Evolutionary conservation across 768 basidiomycete genomes (phyloP).

Genomic region (Crepidotus variabilis): DNA sequence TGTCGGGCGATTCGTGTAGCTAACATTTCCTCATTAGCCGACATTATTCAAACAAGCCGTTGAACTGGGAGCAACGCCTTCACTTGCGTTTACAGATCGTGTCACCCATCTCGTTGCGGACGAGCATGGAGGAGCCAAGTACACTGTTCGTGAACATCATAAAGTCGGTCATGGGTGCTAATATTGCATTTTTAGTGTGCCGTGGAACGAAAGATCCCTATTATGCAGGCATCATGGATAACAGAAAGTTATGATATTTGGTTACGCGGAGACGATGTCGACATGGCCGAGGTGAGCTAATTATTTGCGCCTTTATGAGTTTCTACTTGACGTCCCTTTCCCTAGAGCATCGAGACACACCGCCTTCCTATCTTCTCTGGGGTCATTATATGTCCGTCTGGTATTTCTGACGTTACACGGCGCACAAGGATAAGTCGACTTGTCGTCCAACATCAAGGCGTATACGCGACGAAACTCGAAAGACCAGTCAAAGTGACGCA

Average conservation of each 20-base stretch:
- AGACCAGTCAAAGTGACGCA: constrained; percentile 82
- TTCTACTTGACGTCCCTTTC: neutral
- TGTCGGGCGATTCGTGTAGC: neutral
- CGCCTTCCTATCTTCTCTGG: constrained; percentile 72
- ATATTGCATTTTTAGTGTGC: constrained; percentile 57
- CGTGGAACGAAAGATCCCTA: constrained; percentile 73
- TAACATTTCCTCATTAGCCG: constrained; percentile 29
- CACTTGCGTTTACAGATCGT: constrained; percentile 72
- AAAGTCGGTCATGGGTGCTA: neutral
- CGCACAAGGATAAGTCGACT: constrained; percentile 64
- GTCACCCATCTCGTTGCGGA: constrained; percentile 87
- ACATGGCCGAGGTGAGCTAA: constrained; percentile 51
- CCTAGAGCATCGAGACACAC: constrained; percentile 54
- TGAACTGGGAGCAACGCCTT: constrained; percentile 73
- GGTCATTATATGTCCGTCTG: constrained; percentile 71
- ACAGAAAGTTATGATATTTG: constrained; percentile 65
- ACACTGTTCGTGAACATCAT: constrained; percentile 44
- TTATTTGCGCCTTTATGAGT: neutral
- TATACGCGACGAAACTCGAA: constrained; percentile 72
- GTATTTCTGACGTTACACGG: constrained; percentile 57
- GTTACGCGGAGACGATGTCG: constrained; percentile 78
- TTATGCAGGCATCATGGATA: constrained; percentile 79
- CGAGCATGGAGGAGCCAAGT: constrained; percentile 84
- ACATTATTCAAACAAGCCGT: constrained; percentile 71
- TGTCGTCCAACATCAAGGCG: constrained; percentile 58